These are phyloP conservation scores for Picochlorum sp. DNA, from an alignment of 139 green algal species.

Conservation along the genomic window DNA sequence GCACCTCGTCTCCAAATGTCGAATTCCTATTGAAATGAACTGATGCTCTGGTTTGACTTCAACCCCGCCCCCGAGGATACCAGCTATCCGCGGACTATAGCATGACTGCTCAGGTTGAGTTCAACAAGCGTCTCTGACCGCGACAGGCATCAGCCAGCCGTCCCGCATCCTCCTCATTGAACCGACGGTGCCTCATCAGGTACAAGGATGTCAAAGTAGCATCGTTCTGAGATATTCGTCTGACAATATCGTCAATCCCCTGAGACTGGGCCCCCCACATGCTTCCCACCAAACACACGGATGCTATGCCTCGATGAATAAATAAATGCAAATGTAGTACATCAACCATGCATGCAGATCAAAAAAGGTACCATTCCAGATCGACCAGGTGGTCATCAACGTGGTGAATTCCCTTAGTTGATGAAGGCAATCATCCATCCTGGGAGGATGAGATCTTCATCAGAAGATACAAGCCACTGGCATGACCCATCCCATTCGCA, in stretches of 20 bases:
- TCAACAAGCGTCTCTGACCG: constrained; percentile 18
- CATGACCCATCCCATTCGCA: no score
- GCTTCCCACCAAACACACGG: neutral
- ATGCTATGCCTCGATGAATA: no score
- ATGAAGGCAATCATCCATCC: no score
- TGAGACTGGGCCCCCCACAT: constrained; percentile 19
- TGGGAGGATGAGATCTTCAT: no score
- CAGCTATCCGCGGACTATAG: neutral
- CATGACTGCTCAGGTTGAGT: constrained; percentile 21
- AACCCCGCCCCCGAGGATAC: constrained; percentile 4
- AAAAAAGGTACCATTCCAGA: no score
- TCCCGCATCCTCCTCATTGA: constrained; percentile 11
- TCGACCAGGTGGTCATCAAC: no score
- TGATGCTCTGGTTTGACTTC: constrained; percentile 1
- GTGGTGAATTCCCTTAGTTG: no score
- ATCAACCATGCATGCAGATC: no score
- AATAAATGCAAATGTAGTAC: no score
- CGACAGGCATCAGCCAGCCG: constrained; percentile 11
- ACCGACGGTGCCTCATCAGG: constrained; percentile 11
- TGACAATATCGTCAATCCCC: constrained; percentile 22
- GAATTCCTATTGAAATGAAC: constrained; percentile 19
- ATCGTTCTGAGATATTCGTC: constrained; percentile 9
- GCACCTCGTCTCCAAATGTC: constrained; percentile 20
- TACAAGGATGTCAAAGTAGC: constrained; percentile 7
- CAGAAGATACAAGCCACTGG: no score